These are phyloP conservation scores for Apophysomyces elegans DNA, from an alignment of 371 early-diverging fungal genomes.

Conservation along the genomic window DNA sequence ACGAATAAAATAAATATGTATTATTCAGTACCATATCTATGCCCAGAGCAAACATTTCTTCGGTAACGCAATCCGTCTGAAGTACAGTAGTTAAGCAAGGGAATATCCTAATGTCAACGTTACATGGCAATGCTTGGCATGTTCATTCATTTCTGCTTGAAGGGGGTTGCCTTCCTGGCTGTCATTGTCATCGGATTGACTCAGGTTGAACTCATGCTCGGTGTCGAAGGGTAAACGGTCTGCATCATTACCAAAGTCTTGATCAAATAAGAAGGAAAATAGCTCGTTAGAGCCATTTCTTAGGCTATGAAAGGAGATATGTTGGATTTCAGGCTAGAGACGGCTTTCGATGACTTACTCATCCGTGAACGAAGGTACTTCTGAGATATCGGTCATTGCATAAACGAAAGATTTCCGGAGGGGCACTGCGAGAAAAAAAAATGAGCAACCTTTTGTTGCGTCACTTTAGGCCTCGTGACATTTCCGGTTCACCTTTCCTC, in stretches of 20 bases:
- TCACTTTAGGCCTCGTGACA: too few relatives aligned
- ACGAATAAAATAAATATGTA: background rate
- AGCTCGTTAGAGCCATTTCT: background rate
- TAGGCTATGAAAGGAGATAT: background rate
- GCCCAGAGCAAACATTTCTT: conserved; percentile 39
- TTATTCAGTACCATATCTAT: conserved; percentile 38
- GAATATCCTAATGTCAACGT: background rate
- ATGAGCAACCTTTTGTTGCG: too few relatives aligned
- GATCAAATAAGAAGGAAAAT: background rate
- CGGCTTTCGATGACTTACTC: background rate
- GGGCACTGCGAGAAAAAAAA: too few relatives aligned
- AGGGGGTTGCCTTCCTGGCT: background rate
- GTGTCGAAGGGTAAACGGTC: background rate
- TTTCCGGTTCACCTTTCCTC: too few relatives aligned
- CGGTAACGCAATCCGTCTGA: conserved; percentile 25
- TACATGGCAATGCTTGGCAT: background rate
- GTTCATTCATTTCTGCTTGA: background rate
- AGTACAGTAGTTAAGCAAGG: background rate
- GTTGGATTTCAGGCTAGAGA: too few relatives aligned
- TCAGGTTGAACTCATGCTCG: background rate
- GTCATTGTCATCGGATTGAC: background rate
- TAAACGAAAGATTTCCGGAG: background rate
- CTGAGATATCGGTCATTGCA: conserved; percentile 15
- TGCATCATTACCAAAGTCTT: conserved; percentile 5
- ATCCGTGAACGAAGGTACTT: conserved; percentile 2